A percentile compares a stretch with the other conserved stretches of the same genome.
phyloP scores from a whole-genome alignment of 768 basidiomycete genomes.

The Xerocomus spinulosus region DNA sequence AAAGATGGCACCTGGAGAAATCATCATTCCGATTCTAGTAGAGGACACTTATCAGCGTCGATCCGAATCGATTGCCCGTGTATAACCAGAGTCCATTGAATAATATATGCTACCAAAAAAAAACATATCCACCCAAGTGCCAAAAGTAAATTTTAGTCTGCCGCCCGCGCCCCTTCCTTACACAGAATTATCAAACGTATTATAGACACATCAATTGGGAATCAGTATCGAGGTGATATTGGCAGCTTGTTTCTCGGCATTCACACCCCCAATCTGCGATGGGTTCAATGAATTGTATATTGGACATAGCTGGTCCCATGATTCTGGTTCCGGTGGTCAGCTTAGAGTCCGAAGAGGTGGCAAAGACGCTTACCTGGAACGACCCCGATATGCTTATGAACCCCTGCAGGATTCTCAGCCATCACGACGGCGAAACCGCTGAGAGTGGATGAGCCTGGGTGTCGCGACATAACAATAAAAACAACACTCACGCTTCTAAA shows the following conservation, averaged over 20 bases:
- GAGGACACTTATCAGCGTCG: too few relatives aligned
- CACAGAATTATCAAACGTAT: too few relatives aligned
- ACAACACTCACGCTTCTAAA: conserved; percentile 17
- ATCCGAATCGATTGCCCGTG: too few relatives aligned
- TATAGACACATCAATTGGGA: conserved; percentile 18
- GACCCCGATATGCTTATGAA: conserved; percentile 8
- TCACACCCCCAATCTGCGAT: conserved; percentile 20
- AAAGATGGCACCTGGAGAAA: neutral
- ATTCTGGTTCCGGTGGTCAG: conserved; percentile 6
- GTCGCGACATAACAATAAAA: neutral
- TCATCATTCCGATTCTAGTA: too few relatives aligned
- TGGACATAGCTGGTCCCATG: conserved; percentile 27
- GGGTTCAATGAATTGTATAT: conserved; percentile 13
- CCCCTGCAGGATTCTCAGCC: conserved; percentile 22
- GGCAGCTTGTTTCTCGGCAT: conserved; percentile 14
- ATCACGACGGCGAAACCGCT: conserved; percentile 28
- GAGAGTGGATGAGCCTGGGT: neutral
- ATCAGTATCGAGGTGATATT: conserved; percentile 18
- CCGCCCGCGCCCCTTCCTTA: too few relatives aligned
- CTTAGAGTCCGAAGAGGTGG: neutral
- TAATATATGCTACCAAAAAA: neutral
- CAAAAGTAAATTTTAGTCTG: neutral
- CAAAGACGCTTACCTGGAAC: conserved; percentile 13
- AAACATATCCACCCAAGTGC: neutral
- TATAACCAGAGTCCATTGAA: neutral